Base-by-base conservation (phyloP, 257 asterid species). In the Ilex aquifolium region DNA sequence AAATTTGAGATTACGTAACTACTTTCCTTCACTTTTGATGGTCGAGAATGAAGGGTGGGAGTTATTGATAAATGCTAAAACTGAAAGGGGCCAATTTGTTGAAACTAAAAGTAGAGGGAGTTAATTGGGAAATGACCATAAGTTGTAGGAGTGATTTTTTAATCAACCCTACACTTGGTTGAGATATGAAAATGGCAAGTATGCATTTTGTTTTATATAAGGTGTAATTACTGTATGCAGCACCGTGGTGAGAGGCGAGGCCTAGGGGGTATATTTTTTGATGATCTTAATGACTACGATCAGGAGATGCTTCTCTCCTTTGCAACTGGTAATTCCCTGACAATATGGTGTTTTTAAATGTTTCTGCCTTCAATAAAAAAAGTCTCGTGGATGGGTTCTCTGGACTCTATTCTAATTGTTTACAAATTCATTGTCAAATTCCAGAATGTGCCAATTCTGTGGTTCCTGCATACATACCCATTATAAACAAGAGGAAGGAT, bases 291-390 rank as follows among this genome's bases (percentile, higher is more conserved):
- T 72, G 70, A 82, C 44, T 87, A 87, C 69, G 97, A 93, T 61
- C 99, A 93, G 72, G 97, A 93, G 73, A 89, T 93, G 99, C 96
- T 93, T 75, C 96, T 93, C 61, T 79, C 99, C 66, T 93, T 93
- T 76, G 84, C 96, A 68, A 79, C 97, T 16, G 97, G 99, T 93
- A 87, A 87, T 66, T 72, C 58, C 60, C 69, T 44, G 15, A 16
- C 2, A 8, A 49, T 0, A 36, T 36, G 8, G 8, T 36, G 8
- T 36, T 36, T 36, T 36, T 36, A 49, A 4, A 49, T 49, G 10
- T 49, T 49, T 49, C 11, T 49, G 54, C 5, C 10, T 11, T 49
- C 16, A 6, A 8, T 13, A 44, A 44, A 58, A 65, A 69, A 55
- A 61, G 30, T 11, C 51, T 21, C 2, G 49, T 10, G 13, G 27